Evolutionary conservation across 805 yeast genomes (phyloP).

Genomic region (Pichia californica): DNA sequence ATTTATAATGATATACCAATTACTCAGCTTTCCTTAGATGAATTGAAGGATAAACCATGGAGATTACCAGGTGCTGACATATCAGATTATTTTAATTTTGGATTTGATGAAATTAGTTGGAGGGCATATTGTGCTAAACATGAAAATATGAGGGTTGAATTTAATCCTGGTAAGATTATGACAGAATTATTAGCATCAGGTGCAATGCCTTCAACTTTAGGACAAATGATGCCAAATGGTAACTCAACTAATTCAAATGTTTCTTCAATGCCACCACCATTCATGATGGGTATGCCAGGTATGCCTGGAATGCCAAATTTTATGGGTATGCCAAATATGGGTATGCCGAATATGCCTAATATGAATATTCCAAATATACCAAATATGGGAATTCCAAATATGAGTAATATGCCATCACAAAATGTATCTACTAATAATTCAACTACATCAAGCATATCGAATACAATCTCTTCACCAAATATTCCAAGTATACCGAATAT

Average conservation of each 20-base stretch:
- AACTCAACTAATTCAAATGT: constrained; percentile 5
- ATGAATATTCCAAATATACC: constrained; percentile 19
- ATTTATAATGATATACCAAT: constrained; percentile 75
- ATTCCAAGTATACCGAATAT: constrained; percentile 12
- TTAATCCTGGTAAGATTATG: constrained; percentile 75
- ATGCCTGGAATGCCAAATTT: constrained; percentile 9
- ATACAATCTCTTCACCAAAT: too few relatives aligned
- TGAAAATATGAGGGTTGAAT: constrained; percentile 72
- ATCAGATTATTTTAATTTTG: constrained; percentile 92
- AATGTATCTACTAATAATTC: too few relatives aligned
- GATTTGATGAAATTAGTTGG: constrained; percentile 97
- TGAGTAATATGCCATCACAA: constrained; percentile 15
- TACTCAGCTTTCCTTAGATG: constrained; percentile 72
- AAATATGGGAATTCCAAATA: constrained; percentile 9
- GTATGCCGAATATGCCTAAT: constrained; percentile 9
- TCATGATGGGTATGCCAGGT: constrained; percentile 29
- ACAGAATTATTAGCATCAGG: constrained; percentile 43
- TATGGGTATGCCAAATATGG: constrained; percentile 19
- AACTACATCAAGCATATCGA: too few relatives aligned
- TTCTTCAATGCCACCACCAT: constrained; percentile 17
- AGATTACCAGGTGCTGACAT: constrained; percentile 94
- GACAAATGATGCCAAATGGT: constrained; percentile 20
- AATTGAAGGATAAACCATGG: constrained; percentile 94
- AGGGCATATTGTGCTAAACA: constrained; percentile 84
- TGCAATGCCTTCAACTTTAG: constrained; percentile 24